Base-by-base conservation (phyloP, 108 stramenopile genomes). In the Nitzschia sp. region DNA sequence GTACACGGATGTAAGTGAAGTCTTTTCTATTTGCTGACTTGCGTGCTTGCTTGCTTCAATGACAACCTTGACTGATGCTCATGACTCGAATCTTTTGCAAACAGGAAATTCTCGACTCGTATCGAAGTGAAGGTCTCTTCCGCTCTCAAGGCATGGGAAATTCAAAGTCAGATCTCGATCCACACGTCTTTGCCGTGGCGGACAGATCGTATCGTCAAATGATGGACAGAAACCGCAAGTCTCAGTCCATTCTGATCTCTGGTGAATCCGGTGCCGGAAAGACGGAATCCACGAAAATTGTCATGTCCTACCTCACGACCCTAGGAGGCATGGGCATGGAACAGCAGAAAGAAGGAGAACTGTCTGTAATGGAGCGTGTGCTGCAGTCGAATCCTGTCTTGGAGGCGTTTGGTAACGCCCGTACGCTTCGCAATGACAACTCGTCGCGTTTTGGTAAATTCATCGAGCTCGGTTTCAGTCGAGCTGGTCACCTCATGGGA, bases 401-500 rank as follows among this genome's bases (percentile, higher is more conserved):
- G 59, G 99, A 99, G 81, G 96, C 98, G 24, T 99, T 99, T 78
- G 99, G 99, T n/a, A 99, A 99, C 75, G 99, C 99, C 75, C 91
- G 95, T 64, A 99, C 99, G 8, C 81, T 99, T 21, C 79, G 98
- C 51, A 99, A 99, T 84, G 98, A 99, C 85, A 99, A 99, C 91
- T 97, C 96, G 11, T 97, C 96, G 6, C 97, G 99, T 27, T 99
- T 99, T 75, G 99, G 99, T 31, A 99, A 99, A 91, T 96, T 97
- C 82, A 98, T 98, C 77, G 91, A 98, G 76, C 81, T 99, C 32
- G 95, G 96, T 33, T 98, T 98, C 79, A 85, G 89, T 67, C 71
- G 84, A 9, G 90, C 92, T 18, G 98, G 98, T 9, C 85, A 84
- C 19, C 80, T 99, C 21, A 76, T 93, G 64, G 96, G 98, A 42